Conservation (phyloP, 306 rosid genomes). For the Castanospermum australe region DNA sequence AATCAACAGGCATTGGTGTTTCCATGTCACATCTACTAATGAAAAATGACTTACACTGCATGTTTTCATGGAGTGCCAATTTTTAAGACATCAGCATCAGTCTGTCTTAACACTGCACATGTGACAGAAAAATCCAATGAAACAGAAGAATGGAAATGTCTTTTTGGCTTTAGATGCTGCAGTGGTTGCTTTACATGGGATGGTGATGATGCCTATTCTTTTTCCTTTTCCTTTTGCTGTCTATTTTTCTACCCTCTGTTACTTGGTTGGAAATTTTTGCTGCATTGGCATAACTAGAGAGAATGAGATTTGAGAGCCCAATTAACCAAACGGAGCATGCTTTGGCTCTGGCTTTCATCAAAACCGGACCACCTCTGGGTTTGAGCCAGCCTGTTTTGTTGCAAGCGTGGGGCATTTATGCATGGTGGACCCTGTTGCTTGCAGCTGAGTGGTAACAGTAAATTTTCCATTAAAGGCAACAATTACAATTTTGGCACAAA, state of each 20-base stretch:
- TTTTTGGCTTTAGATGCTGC: background rate
- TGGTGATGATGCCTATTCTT: background rate
- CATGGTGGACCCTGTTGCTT: background rate
- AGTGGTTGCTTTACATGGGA: background rate
- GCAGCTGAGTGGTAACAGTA: background rate
- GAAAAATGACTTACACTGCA: background rate
- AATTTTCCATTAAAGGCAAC: constrained; percentile 16
- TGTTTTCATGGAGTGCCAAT: background rate
- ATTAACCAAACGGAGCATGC: background rate
- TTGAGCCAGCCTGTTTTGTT: background rate
- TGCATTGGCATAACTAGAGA: background rate
- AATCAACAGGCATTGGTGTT: background rate
- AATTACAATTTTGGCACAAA: background rate
- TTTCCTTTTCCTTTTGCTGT: background rate
- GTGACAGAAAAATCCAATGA: background rate
- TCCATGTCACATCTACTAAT: background rate
- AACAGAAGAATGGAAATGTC: background rate
- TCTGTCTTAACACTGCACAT: background rate
- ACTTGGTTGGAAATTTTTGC: background rate
- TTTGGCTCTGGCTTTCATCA: too few relatives aligned
- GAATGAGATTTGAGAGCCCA: background rate
- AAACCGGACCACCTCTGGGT: background rate
- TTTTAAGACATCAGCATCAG: background rate
- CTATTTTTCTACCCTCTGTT: background rate
- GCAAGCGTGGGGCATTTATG: background rate